These are phyloP conservation scores for Mortierella sp. DNA, from an alignment of 371 early-diverging fungal species.

Conservation along the genomic window DNA sequence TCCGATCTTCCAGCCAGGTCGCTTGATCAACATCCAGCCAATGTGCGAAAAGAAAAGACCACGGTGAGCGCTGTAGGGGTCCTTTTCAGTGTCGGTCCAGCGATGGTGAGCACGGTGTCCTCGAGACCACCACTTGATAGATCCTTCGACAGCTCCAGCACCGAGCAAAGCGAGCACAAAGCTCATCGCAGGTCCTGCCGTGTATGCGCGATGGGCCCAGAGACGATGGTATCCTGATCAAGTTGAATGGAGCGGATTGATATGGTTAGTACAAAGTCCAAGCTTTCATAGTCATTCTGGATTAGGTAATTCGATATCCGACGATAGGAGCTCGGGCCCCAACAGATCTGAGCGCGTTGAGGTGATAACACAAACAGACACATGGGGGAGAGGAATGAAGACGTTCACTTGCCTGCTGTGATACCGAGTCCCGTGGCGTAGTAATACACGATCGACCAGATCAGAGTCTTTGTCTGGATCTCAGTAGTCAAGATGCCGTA, in stretches of 20 bases:
- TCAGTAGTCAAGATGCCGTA: slow-evolving; percentile 82
- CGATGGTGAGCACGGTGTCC: slow-evolving; percentile 95
- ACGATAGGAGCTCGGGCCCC: slow-evolving; percentile 12
- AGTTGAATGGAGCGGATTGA: not conserved
- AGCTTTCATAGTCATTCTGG: slow-evolving; percentile 1
- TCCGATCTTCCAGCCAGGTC: slow-evolving; percentile 80
- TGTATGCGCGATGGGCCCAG: slow-evolving; percentile 86
- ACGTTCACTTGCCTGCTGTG: slow-evolving; percentile 78
- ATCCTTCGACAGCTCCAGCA: slow-evolving; percentile 86
- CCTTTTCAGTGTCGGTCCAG: slow-evolving; percentile 92
- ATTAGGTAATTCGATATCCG: slow-evolving; percentile 6
- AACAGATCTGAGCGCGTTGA: slow-evolving; percentile 8
- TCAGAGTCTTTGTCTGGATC: slow-evolving; percentile 73
- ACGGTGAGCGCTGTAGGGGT: slow-evolving; percentile 91
- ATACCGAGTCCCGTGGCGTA: slow-evolving; percentile 90
- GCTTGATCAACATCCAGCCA: slow-evolving; percentile 92
- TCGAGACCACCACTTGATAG: slow-evolving; percentile 89
- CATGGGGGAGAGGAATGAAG: not conserved
- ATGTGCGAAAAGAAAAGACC: slow-evolving; percentile 93
- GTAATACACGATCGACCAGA: slow-evolving; percentile 84
- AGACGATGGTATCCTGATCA: slow-evolving; percentile 76
- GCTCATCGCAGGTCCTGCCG: slow-evolving; percentile 70
- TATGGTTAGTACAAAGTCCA: no score
- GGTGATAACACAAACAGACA: not conserved
- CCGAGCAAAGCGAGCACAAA: slow-evolving; percentile 74